Evolutionary conservation across 1,284 basidiomycete species (phyloP).

Genomic region (Trametes polyzona): DNA sequence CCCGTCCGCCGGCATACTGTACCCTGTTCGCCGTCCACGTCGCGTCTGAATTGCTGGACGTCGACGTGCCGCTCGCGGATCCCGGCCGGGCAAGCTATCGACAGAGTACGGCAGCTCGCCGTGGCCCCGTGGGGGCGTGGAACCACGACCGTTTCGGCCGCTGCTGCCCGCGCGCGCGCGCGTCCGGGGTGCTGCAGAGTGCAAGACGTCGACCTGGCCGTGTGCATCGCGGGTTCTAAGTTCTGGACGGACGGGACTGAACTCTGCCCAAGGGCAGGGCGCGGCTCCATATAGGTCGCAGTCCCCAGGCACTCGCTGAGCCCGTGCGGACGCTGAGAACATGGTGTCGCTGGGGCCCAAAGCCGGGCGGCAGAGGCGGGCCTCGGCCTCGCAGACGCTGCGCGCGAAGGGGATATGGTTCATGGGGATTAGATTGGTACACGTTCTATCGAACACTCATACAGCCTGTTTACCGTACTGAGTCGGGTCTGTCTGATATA

Average conservation of each 20-base stretch:
- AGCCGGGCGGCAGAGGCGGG: too few relatives aligned
- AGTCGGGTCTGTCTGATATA: conserved; percentile 1
- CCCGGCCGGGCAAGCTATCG: conserved; percentile 2
- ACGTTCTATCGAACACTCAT: neutral
- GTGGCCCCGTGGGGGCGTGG: too few relatives aligned
- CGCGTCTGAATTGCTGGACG: conserved; percentile 2
- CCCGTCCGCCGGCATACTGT: neutral
- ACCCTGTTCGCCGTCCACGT: neutral
- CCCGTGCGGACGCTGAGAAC: conserved; percentile 15
- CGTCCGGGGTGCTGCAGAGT: neutral
- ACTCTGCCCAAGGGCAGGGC: conserved; percentile 19
- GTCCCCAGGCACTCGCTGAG: conserved; percentile 24
- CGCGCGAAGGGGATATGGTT: too few relatives aligned
- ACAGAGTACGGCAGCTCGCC: conserved; percentile 1
- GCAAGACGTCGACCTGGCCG: conserved; percentile 4
- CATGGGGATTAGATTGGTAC: neutral
- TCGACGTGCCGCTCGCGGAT: conserved; percentile 11
- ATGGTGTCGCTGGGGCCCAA: conserved; percentile 12
- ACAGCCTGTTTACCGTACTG: neutral
- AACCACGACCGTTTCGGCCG: too few relatives aligned
- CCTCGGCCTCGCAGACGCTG: too few relatives aligned
- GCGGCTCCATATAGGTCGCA: conserved; percentile 22
- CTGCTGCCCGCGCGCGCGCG: neutral
- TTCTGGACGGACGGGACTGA: conserved; percentile 7
- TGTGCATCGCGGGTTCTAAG: conserved; percentile 13